Percentiles rank a stretch among this genome's conserved stretches.
Conservation (phyloP, 2,329 filamentous ascomycete species). For the Aspergillus sp. region DNA sequence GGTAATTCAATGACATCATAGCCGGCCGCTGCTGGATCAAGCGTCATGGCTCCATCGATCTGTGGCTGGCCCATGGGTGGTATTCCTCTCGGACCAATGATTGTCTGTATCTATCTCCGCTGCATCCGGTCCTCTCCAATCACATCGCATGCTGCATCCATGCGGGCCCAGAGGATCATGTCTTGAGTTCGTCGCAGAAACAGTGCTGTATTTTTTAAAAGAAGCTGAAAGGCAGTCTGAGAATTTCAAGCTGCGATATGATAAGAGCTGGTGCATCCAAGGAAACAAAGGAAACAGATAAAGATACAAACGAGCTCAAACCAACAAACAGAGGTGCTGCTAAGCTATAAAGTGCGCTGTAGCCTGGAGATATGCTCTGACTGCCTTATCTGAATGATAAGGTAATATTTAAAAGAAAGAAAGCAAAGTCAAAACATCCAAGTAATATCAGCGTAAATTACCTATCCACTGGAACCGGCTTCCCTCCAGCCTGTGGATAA, state of each 20-base stretch:
- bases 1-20: slow-evolving; percentile 9
- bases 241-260: not conserved
- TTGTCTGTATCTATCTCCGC: slow-evolving; percentile 3
- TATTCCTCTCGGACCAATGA: slow-evolving; percentile 25
- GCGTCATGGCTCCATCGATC: slow-evolving; percentile 36
- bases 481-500: not conserved
- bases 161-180: slow-evolving; percentile 17
- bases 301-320: not conserved
- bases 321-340: too few relatives aligned
- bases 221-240: not conserved
- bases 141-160: slow-evolving; percentile 21
- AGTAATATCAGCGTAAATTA: slow-evolving; percentile 4
- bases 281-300: not conserved
- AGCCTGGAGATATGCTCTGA: too few relatives aligned
- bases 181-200: not conserved
- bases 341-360: too few relatives aligned
- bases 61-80: slow-evolving; percentile 26
- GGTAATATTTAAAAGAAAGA: not conserved
- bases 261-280: not conserved
- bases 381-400: not conserved
- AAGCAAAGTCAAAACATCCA: not conserved
- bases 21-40: slow-evolving; percentile 22
- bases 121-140: slow-evolving; percentile 26
- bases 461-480: not conserved
- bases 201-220: not conserved